A percentile compares a stretch with the other conserved stretches of the same genome.
These are phyloP conservation scores for Suillus fuscotomentosus DNA, from an alignment of 768 basidiomycete species.

Conservation along the genomic window DNA sequence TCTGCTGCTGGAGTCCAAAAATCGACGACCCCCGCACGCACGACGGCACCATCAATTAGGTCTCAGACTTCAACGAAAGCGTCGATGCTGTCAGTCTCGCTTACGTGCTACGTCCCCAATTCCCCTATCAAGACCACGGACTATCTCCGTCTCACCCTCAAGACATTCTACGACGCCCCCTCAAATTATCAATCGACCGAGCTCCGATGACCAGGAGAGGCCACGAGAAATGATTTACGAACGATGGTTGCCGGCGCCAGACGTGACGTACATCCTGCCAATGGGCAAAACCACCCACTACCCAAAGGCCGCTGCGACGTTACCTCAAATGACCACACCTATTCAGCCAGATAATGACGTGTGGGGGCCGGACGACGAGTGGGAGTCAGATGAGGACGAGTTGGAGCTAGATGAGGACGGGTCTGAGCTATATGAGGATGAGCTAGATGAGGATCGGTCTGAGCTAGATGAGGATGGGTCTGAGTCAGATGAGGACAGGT, in stretches of 20 bases:
- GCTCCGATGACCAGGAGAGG: slow-evolving; percentile 61
- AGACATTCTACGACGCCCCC: slow-evolving; percentile 45
- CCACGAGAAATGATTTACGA: slow-evolving; percentile 48
- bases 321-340: too few relatives aligned
- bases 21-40: slow-evolving; percentile 31
- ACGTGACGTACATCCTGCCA: slow-evolving; percentile 34
- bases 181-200: slow-evolving; percentile 55
- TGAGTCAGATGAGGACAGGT: too few relatives aligned
- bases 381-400: too few relatives aligned
- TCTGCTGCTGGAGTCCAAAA: slow-evolving; percentile 37
- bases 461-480: too few relatives aligned
- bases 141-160: slow-evolving; percentile 41
- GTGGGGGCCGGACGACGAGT: too few relatives aligned
- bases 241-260: slow-evolving; percentile 59
- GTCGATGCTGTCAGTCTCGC: slow-evolving; percentile 25
- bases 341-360: too few relatives aligned
- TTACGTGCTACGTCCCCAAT: slow-evolving; percentile 29
- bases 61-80: slow-evolving; percentile 11
- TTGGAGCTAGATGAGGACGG: too few relatives aligned
- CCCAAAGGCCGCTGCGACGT: slow-evolving; percentile 24
- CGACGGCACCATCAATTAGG: slow-evolving; percentile 23
- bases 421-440: too few relatives aligned
- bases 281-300: slow-evolving; percentile 25
- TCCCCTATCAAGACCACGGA: slow-evolving; percentile 44
- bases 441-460: too few relatives aligned